These are phyloP conservation scores for Aspergillus sp. DNA, from an alignment of 2,329 filamentous ascomycete genomes.

Conservation along the genomic window DNA sequence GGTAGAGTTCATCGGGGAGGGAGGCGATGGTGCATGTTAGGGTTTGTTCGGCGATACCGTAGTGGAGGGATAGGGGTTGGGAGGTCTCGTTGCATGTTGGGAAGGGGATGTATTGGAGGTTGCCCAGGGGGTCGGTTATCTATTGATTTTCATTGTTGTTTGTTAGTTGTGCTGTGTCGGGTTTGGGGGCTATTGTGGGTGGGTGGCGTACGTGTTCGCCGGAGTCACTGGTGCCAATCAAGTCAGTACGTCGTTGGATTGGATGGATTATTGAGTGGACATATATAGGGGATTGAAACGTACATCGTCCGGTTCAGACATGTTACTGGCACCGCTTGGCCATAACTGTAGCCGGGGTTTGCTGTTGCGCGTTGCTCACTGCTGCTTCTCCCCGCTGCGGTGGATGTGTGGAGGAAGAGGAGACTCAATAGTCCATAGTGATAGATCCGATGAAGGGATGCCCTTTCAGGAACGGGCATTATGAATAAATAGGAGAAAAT, in stretches of 20 bases:
- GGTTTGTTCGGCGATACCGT: conserved; percentile 68
- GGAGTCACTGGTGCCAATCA: conserved; percentile 27
- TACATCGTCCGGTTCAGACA: conserved; percentile 75
- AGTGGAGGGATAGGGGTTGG: conserved; percentile 78
- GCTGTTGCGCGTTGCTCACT: conserved; percentile 20
- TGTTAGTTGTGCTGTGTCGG: conserved; percentile 7
- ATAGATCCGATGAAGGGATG: conserved; percentile 2
- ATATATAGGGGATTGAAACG: too few relatives aligned
- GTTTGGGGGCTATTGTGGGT: background rate
- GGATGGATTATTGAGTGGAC: background rate
- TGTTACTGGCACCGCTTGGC: conserved; percentile 67
- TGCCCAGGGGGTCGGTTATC: conserved; percentile 75
- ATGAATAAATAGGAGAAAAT: background rate
- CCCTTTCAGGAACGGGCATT: conserved; percentile 14
- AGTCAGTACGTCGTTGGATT: background rate
- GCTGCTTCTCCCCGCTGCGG: conserved; percentile 25
- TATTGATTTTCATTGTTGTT: conserved; percentile 24
- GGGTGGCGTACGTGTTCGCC: conserved; percentile 32
- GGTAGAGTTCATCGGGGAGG: conserved; percentile 57
- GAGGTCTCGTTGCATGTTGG: conserved; percentile 86
- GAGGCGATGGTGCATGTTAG: conserved; percentile 56
- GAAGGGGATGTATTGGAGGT: conserved; percentile 91
- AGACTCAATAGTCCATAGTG: conserved; percentile 19
- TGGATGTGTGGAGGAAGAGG: conserved; percentile 23
- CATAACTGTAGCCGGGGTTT: conserved; percentile 47